Evolutionary conservation across 2,329 filamentous ascomycete species (phyloP).

Genomic region (Pseudofabraea citricarpa): DNA sequence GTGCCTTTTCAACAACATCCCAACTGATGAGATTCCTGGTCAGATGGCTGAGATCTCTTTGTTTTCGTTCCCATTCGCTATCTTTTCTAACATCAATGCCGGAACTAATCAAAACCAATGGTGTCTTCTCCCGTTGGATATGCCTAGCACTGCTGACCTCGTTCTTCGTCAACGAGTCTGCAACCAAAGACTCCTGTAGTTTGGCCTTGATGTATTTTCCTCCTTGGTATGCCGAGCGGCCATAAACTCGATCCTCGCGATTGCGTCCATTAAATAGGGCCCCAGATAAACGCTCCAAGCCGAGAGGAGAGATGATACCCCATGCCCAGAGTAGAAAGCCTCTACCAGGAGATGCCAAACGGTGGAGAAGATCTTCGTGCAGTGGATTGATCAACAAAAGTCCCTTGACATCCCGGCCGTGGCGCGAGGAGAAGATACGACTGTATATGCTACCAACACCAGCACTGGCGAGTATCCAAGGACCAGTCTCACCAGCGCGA

Average conservation of each 20-base stretch:
- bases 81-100: slow-evolving; percentile 65
- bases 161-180: slow-evolving; percentile 74
- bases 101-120: slow-evolving; percentile 78
- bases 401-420: slow-evolving; percentile 69
- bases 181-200: slow-evolving; percentile 88
- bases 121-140: slow-evolving; percentile 72
- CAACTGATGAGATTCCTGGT: slow-evolving; percentile 76
- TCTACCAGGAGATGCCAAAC: slow-evolving; percentile 59
- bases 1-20: slow-evolving; percentile 82
- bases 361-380: slow-evolving; percentile 78
- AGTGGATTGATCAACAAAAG: slow-evolving; percentile 82
- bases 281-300: slow-evolving; percentile 72
- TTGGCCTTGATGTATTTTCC: slow-evolving; percentile 86
- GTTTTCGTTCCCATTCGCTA: slow-evolving; percentile 73
- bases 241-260: slow-evolving; percentile 80
- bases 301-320: slow-evolving; percentile 81
- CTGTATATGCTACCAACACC: slow-evolving; percentile 86
- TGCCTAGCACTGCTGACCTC: slow-evolving; percentile 75
- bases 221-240: slow-evolving; percentile 69
- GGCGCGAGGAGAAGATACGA: slow-evolving; percentile 83
- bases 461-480: slow-evolving; percentile 83
- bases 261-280: slow-evolving; percentile 78
- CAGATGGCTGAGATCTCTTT: slow-evolving; percentile 76
- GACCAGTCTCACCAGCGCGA: slow-evolving; percentile 74
- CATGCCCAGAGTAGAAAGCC: slow-evolving; percentile 85